phyloP scores from a whole-genome alignment of 768 basidiomycete species.

The Asterophora parasitica region DNA sequence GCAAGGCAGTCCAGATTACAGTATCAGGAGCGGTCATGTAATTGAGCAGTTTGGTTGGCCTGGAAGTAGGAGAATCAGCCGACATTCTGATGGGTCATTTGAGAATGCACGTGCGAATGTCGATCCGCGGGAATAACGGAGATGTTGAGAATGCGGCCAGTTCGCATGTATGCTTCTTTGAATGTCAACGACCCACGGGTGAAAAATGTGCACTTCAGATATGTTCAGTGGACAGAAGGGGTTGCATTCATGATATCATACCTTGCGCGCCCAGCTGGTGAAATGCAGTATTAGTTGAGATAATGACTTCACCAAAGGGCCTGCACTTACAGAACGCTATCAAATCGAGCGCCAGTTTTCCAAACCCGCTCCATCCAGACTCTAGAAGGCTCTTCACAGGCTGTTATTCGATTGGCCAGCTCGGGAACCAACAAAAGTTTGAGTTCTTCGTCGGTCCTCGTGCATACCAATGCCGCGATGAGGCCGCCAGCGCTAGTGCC shows the following conservation, averaged over 20 bases:
- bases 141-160: conserved; percentile 90
- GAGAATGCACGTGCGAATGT: conserved; percentile 57
- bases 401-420: conserved; percentile 78
- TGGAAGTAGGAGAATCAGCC: conserved; percentile 23
- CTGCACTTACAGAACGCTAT: conserved; percentile 52
- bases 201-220: conserved; percentile 72
- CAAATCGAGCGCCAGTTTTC: conserved; percentile 93
- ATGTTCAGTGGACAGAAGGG: background rate
- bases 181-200: conserved; percentile 94
- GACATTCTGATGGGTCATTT: background rate
- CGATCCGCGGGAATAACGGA: conserved; percentile 88
- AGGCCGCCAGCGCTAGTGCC: conserved; percentile 94
- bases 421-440: conserved; percentile 72
- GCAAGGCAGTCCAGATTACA: conserved; percentile 72
- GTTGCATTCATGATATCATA: conserved; percentile 23
- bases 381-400: conserved; percentile 70
- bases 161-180: conserved; percentile 88
- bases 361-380: conserved; percentile 71
- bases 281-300: conserved; percentile 5
- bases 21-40: conserved; percentile 95
- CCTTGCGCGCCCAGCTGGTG: conserved; percentile 82
- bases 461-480: conserved; percentile 71
- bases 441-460: conserved; percentile 85
- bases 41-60: conserved; percentile 93
- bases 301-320: background rate